These are phyloP conservation scores for Tilletia caries DNA, from an alignment of 1,284 basidiomycete genomes.

Conservation along the genomic window DNA sequence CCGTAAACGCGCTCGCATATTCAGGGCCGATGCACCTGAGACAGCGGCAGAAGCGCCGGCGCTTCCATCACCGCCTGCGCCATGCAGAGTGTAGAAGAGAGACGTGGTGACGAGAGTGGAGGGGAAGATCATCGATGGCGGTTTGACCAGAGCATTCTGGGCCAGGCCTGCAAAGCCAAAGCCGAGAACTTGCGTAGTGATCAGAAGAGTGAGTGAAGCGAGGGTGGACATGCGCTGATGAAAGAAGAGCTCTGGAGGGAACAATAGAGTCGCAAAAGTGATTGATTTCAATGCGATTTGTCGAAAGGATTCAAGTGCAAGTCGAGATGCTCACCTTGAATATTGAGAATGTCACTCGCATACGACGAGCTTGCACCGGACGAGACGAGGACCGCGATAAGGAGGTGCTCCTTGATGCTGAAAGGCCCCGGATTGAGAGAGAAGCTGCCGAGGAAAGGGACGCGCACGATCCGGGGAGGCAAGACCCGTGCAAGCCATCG, in stretches of 20 bases:
- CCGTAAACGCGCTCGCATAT: conserved; percentile 55
- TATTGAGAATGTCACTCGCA: conserved; percentile 53
- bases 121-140: conserved; percentile 56
- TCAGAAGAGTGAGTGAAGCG: conserved; percentile 43
- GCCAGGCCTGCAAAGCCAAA: conserved; percentile 52
- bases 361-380: conserved; percentile 55
- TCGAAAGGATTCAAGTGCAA: no score
- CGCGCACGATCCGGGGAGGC: conserved; percentile 45
- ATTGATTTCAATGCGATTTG: no score
- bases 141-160: conserved; percentile 50
- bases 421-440: conserved; percentile 59
- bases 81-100: conserved; percentile 60
- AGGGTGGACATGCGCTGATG: conserved; percentile 47
- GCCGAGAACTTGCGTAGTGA: conserved; percentile 51
- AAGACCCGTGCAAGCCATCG: conserved; percentile 52
- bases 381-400: conserved; percentile 57
- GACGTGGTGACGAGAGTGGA: conserved; percentile 57
- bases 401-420: conserved; percentile 56
- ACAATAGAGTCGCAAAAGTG: not conserved
- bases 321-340: conserved; percentile 31
- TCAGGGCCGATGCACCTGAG: conserved; percentile 23
- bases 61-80: conserved; percentile 16
- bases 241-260: conserved; percentile 42
- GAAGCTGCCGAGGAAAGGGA: conserved; percentile 39
- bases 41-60: not conserved